Evolutionary conservation across 2,329 filamentous ascomycete genomes (phyloP).

Genomic region (Diplodia scrobiculata): DNA sequence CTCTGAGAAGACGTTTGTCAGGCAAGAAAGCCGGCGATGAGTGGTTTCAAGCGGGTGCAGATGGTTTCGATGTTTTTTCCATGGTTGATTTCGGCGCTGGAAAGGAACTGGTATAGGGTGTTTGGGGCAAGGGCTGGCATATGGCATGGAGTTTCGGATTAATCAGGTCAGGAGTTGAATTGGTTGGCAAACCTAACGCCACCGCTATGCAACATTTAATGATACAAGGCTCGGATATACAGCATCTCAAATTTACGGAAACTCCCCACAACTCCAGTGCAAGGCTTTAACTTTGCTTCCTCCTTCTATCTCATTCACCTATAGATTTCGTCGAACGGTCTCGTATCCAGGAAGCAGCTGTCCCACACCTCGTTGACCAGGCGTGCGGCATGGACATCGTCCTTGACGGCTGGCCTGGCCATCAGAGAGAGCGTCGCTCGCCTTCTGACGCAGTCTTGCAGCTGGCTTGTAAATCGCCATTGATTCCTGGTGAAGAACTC

Average conservation of each 20-base stretch:
- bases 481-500: slow-evolving; percentile 85
- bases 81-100: slow-evolving; percentile 10
- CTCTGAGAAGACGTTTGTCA: neutral
- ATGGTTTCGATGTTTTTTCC: neutral
- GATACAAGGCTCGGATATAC: slow-evolving; percentile 23
- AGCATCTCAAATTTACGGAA: slow-evolving; percentile 1
- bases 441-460: slow-evolving; percentile 86
- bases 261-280: neutral
- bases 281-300: neutral
- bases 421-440: slow-evolving; percentile 79
- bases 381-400: slow-evolving; percentile 81
- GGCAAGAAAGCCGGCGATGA: neutral
- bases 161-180: slow-evolving; percentile 25
- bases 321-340: slow-evolving; percentile 97
- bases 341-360: slow-evolving; percentile 89
- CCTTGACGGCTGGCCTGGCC: slow-evolving; percentile 76
- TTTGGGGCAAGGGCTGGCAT: slow-evolving; percentile 8
- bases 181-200: slow-evolving; percentile 27
- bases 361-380: slow-evolving; percentile 99
- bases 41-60: slow-evolving; percentile 15
- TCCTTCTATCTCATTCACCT: slow-evolving; percentile 52
- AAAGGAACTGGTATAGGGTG: neutral
- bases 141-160: slow-evolving; percentile 15
- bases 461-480: slow-evolving; percentile 86
- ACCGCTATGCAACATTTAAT: slow-evolving; percentile 29